Percentiles rank a stretch among this genome's conserved stretches.
Conservation (phyloP, 352 stramenopile genomes). For the Pythium brachiatum region DNA sequence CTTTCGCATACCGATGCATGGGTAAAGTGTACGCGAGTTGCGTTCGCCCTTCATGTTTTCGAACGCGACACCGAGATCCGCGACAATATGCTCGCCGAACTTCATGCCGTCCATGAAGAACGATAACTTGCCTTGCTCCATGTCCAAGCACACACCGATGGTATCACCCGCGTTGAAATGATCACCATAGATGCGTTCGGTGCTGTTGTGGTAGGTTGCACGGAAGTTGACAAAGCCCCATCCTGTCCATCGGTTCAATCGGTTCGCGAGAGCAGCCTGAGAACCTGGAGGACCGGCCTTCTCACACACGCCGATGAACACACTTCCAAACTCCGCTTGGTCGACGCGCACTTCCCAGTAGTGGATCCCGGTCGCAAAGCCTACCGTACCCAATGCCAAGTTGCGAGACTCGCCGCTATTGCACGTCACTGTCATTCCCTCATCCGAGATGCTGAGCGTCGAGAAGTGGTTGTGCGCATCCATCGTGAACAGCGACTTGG, state of each 20-base stretch:
- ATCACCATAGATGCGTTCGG: slow-evolving; percentile 88
- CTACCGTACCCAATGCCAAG: slow-evolving; percentile 77
- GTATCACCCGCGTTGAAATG: slow-evolving; percentile 95
- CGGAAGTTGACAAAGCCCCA: slow-evolving; percentile 98
- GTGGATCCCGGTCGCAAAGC: slow-evolving; percentile 91
- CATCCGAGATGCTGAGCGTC: slow-evolving; percentile 72
- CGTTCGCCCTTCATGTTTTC: slow-evolving; percentile 90
- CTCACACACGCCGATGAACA: slow-evolving; percentile 97
- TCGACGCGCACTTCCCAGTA: slow-evolving; percentile 98
- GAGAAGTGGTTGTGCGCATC: slow-evolving; percentile 78
- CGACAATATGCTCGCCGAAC: slow-evolving; percentile 98
- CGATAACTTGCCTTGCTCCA: slow-evolving; percentile 95
- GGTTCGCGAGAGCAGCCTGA: slow-evolving; percentile 70
- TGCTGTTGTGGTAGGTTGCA: slow-evolving; percentile 92
- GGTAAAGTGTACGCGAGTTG: slow-evolving; percentile 90
- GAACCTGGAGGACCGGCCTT: slow-evolving; percentile 78
- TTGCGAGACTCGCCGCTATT: slow-evolving; percentile 85
- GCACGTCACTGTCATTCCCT: slow-evolving; percentile 77
- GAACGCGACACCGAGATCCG: slow-evolving; percentile 96
- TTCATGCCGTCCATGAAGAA: slow-evolving; percentile 99
- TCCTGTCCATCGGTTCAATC: slow-evolving; percentile 87
- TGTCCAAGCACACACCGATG: slow-evolving; percentile 98
- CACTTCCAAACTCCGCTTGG: slow-evolving; percentile 96
- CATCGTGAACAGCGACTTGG: slow-evolving; percentile 83
- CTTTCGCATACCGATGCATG: slow-evolving; percentile 96